phyloP scores from a whole-genome alignment of 371 early-diverging fungal species.

The Homolaphlyctis polyrhiza region DNA sequence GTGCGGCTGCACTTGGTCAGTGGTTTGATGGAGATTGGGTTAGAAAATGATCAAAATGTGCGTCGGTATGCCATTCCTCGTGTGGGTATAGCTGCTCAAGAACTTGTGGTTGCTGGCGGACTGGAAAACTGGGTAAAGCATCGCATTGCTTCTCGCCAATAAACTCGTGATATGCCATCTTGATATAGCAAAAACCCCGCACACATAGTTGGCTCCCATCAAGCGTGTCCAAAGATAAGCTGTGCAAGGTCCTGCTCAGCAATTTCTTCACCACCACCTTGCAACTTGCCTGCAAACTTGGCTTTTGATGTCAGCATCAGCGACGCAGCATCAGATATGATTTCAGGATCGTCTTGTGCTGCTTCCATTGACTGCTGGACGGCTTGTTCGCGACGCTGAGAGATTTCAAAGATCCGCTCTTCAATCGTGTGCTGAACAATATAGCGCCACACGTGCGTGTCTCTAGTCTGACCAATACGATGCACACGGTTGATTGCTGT shows the following conservation, averaged over 20 bases:
- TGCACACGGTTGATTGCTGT: conserved; percentile 38
- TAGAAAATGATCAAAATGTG: too few relatives aligned
- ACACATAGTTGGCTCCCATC: too few relatives aligned
- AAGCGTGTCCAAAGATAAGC: background rate
- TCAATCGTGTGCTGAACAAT: conserved; percentile 35
- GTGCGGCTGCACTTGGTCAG: too few relatives aligned
- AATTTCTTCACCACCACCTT: background rate
- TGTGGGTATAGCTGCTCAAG: conserved; percentile 88
- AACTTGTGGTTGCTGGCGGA: conserved; percentile 85
- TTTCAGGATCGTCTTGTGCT: too few relatives aligned
- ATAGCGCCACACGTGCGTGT: conserved; percentile 35
- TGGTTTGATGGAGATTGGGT: too few relatives aligned
- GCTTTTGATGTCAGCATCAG: background rate
- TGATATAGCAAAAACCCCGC: background rate
- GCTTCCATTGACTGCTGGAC: too few relatives aligned
- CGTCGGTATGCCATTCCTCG: conserved; percentile 60
- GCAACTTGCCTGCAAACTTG: background rate
- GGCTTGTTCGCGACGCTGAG: conserved; percentile 4
- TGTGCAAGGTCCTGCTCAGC: background rate
- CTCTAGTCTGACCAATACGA: conserved; percentile 39
- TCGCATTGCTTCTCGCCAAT: too few relatives aligned
- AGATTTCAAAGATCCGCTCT: conserved; percentile 19
- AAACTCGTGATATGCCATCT: background rate
- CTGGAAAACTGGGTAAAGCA: conserved; percentile 83
- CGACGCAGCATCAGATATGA: background rate